Base-by-base conservation (phyloP, 202 grass and related monocot genomes). In the Dendrocalamus latiflorus region DNA sequence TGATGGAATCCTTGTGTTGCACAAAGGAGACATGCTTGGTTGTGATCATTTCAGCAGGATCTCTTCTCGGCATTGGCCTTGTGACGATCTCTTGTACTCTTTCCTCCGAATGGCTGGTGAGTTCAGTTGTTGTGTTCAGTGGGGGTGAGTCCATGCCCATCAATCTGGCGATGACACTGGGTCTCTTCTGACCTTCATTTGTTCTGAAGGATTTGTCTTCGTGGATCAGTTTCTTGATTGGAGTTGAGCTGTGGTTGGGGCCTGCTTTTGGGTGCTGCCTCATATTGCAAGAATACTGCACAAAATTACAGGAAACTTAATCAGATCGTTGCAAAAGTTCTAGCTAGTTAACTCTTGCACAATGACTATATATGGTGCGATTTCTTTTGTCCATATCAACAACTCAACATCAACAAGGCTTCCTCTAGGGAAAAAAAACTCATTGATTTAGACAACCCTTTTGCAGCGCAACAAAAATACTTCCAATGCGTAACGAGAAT, bases 71-170 rank as follows among this genome's bases (percentile, higher is more conserved):
- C 21, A 73, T 51, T n/a, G 68, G 14, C 71, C 76, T 89, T 55
- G 64, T 18, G 20, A 62, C 22, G 25, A 57, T 51, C 68, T 66
- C 72, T 26, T 65, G 68, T 53, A n/a, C n/a, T 53, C 83, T 53
- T 18, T 89, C 84, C 41, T 84, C 81, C 17, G 28, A n/a, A n/a
- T 72, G 70, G 20, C 55, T 70, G 38, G 9, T 60, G 43, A 85
- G 66, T 71, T 92, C 87, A 61, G 63, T 64, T 37, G 37, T 12
- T 6, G 69, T 13, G 45, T 75, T 87, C 42, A 28, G 53, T 51
- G 93, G 93, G 18, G 92, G 85, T 25, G 83, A 76, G 17, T 99
- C 96, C 96, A 99, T 95, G 80, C 93, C 96, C 96, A 99, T 99
- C 85, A 99, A 51, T 38, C 93, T 89, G 47, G 96, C 96, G 48